phyloP scores from a whole-genome alignment of 2,329 filamentous ascomycete genomes.

The Aspergillus sp. region DNA sequence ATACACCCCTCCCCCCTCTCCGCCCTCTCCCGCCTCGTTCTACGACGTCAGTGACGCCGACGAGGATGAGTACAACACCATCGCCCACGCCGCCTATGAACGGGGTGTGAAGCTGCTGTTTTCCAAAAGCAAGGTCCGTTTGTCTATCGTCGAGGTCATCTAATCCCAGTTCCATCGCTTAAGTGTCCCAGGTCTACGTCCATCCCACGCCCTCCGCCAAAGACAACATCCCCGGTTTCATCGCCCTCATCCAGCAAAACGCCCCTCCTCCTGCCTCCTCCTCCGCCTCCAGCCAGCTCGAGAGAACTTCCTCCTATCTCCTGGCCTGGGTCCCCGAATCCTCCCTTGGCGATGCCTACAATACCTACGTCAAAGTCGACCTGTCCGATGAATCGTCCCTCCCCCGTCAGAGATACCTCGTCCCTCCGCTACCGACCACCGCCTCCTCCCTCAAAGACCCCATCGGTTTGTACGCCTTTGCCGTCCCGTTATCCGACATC shows the following conservation, averaged over 20 bases:
- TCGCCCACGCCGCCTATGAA: constrained; percentile 68
- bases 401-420: constrained; percentile 79
- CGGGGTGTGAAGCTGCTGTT: constrained; percentile 87
- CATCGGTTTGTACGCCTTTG: constrained; percentile 78
- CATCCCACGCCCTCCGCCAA: constrained; percentile 88
- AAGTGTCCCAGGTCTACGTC: constrained; percentile 68
- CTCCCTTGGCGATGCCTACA: constrained; percentile 73
- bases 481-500: constrained; percentile 78
- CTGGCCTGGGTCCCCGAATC: constrained; percentile 92
- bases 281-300: constrained; percentile 23
- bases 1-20: constrained; percentile 34
- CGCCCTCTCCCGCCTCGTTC: constrained; percentile 72
- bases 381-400: constrained; percentile 71
- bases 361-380: constrained; percentile 93
- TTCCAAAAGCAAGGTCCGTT: constrained; percentile 83
- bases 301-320: constrained; percentile 61
- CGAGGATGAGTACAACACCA: constrained; percentile 89
- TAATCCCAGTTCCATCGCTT: not conserved
- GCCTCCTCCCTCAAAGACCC: constrained; percentile 63
- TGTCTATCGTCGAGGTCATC: not conserved
- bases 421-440: constrained; percentile 81
- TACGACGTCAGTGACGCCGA: constrained; percentile 96
- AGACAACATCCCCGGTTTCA: constrained; percentile 91
- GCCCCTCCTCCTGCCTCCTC: constrained; percentile 26
- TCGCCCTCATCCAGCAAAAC: constrained; percentile 89